A percentile compares a stretch with the other conserved stretches of the same genome.
These are phyloP conservation scores for Epipyxis sp. DNA, from an alignment of 108 stramenopile genomes.

Conservation along the genomic window DNA sequence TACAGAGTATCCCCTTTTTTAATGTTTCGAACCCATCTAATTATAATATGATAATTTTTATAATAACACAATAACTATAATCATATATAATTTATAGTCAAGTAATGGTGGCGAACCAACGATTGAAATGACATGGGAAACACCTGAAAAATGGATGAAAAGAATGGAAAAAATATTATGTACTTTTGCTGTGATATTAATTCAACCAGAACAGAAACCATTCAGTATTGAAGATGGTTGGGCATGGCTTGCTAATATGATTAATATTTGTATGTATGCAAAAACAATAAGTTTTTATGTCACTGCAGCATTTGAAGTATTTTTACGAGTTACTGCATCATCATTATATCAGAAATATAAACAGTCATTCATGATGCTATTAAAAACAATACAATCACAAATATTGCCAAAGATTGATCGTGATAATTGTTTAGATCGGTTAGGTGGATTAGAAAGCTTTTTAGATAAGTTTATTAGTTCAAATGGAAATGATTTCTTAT, in stretches of 20 bases:
- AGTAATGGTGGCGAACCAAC: too few species aligned
- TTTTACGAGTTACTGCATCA: slow-evolving; percentile 4
- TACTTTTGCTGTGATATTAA: background rate
- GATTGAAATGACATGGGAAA: background rate
- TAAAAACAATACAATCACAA: background rate
- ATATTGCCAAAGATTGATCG: slow-evolving; percentile 6
- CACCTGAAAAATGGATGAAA: background rate
- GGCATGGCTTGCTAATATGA: background rate
- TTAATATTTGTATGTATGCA: background rate
- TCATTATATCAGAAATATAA: background rate
- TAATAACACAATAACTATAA: too few species aligned
- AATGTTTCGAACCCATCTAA: too few species aligned
- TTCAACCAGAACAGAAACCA: background rate
- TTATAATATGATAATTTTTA: too few species aligned
- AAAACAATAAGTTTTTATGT: background rate
- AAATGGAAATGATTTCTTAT: background rate
- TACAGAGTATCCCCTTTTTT: too few species aligned
- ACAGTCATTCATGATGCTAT: background rate
- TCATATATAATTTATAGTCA: too few species aligned
- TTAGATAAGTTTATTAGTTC: background rate
- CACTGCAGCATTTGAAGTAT: background rate
- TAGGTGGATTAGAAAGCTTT: background rate
- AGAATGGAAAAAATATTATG: background rate
- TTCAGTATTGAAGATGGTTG: background rate
- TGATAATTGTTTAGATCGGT: background rate